Evolutionary conservation across 805 yeast genomes (phyloP), one percentile per base, ranked within the genome.

Genomic region (Danielozyma ontarioensis): DNA sequence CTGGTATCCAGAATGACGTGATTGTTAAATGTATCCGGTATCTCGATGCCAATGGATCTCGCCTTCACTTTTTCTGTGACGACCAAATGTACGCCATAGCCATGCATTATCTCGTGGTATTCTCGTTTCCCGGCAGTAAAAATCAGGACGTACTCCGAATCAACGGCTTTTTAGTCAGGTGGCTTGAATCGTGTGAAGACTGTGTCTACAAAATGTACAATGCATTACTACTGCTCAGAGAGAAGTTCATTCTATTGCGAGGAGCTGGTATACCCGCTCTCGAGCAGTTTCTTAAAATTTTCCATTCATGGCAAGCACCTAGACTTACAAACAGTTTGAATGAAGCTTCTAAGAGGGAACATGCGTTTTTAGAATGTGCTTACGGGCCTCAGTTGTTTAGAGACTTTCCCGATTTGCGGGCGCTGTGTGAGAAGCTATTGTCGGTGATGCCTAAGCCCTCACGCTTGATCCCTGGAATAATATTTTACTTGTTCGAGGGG

Each of bases 1-100:
- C 50, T 27, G 42, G 41, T 12, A 40, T 50, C 17, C 68, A 62
- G 18, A 55, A 51, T 21, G 34, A 35, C 23, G 55, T 59, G 10
- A 42, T 61, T 13, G 40, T 37, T 39, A 36, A 38, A 18, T 58
- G 66, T 36, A 34, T 53, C 28, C 32, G 37, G 14, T 59, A 50
- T 37, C 42, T 60, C 30, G 30, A 36, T 14, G 42, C 44, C 10
- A 30, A 48, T 27, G 34, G 37, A 25, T 18, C 32, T 5, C 45
- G 44, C 4, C 46, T 42, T n/a, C 84, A 81, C 42, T 55, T 74
- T 45, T 82, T 78, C 50, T 80, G 88, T 53, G 73, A 78, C 45
- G 59, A 60, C 6, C 52, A 53, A 19, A 58, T 72, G 38, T 60
- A 58, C 27, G 71, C 75, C 2, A 63, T 76, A 14, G 62, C 81